Base-by-base conservation (phyloP, 305 asterid genomes). In the Euphrasia arctica region DNA sequence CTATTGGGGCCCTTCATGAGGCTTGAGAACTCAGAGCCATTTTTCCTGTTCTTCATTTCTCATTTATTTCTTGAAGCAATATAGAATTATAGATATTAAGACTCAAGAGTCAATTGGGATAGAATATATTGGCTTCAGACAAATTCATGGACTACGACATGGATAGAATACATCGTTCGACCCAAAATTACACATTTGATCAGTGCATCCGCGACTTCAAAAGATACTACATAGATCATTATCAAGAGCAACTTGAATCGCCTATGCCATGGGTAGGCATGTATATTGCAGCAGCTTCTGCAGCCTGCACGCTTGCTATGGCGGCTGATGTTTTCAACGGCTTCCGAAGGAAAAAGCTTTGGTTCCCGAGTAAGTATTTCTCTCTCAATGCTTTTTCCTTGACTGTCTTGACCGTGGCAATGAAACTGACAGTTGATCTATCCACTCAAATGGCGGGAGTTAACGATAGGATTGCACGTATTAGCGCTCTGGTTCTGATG, bases 251-350 rank as follows among this genome's bases (percentile, higher is more conserved):
- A 57, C 43, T 57, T 9, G 62, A 57, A 1, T 12, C 62, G 2
- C 62, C 62, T 12, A 57, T 57, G 43, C 62, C 62, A 32, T 57
- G 62, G 62, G 36, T 31, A 31, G 43, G 62, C 62, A 31, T 57
- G 25, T 57, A 29, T 11, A 56, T 31, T n/a, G 61, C 41, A 4
- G 39, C 61, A 31, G 61, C 61, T 10, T 28, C 41, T 31, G 43
- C 39, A n/a, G 61, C 42, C 13, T 56, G 61, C 61, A 2, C 43
- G 5, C 0, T 56, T 28, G 61, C 61, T 31, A 56, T 56, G 61
- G 61, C 61, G 3, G 61, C 42, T 31, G 61, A 56, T 56, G 22
- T 39, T 4, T 10, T 56, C 18, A 56, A n/a, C 39, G 61, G 22
- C 39, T 10, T 56, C 39, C 22, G 61, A 27, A 29, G 9, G 27